A percentile compares a stretch with the other conserved stretches of the same genome.
Evolutionary conservation across 495 filamentous ascomycete species (phyloP).

Genomic region (Evernia prunastri): DNA sequence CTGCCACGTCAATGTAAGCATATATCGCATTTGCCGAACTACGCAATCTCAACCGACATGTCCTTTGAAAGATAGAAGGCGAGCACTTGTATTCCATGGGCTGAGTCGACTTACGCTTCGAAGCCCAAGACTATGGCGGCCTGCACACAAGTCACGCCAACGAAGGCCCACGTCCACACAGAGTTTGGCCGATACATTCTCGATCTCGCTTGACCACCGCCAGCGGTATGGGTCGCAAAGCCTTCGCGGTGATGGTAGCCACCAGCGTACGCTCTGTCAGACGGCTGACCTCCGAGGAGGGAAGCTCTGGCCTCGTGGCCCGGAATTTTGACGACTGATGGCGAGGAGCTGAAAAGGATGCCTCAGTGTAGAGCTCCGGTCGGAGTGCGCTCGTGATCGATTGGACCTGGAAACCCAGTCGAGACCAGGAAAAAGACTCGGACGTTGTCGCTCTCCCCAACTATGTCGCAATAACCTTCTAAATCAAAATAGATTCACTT

Average conservation of each 20-base stretch:
- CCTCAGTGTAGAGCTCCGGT: not conserved
- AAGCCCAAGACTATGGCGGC: constrained; percentile 70
- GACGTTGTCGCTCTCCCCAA: not conserved
- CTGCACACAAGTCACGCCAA: constrained; percentile 66
- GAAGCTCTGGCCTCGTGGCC: constrained; percentile 56
- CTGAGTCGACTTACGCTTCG: constrained; percentile 62
- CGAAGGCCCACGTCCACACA: constrained; percentile 83
- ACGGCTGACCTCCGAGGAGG: constrained; percentile 54
- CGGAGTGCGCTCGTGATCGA: not conserved
- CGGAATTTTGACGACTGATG: constrained; percentile 47
- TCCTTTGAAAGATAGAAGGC: not conserved
- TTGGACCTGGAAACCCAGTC: not conserved
- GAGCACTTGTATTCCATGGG: not conserved
- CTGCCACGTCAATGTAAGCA: constrained; percentile 27
- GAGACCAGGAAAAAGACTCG: not conserved
- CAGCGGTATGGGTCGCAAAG: constrained; percentile 33
- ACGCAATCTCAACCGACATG: not conserved
- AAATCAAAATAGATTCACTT: not conserved
- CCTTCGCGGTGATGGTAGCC: constrained; percentile 54
- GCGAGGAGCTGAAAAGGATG: not conserved
- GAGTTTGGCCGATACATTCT: constrained; percentile 69
- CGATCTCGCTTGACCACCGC: constrained; percentile 26
- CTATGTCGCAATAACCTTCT: not conserved
- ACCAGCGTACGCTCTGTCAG: constrained; percentile 42
- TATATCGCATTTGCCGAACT: not conserved